Conservation (phyloP, 2,329 filamentous ascomycete genomes). For the Sordariomycetes sp. region DNA sequence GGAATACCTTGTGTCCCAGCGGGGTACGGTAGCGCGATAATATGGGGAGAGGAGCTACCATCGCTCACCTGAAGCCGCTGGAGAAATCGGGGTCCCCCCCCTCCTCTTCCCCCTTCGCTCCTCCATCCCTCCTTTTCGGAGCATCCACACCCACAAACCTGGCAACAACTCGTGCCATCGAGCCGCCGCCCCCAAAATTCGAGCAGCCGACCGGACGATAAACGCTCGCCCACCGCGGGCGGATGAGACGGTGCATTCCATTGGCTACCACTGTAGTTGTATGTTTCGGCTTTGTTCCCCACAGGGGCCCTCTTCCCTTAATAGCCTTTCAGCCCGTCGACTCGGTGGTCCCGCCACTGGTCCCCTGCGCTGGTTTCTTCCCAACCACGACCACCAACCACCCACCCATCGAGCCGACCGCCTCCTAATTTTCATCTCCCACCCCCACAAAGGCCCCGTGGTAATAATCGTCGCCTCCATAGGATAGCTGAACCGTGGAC, state of each 20-base stretch:
- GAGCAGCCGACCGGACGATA: not conserved
- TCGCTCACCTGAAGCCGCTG: not conserved
- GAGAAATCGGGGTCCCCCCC: not conserved
- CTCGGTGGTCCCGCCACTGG: not conserved
- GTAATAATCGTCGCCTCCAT: not conserved
- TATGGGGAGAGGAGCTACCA: not conserved
- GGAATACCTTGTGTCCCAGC: not conserved
- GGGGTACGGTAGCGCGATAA: not conserved
- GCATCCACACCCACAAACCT: not conserved
- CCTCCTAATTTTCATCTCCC: not conserved
- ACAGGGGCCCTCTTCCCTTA: not conserved
- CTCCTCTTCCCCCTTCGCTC: not conserved
- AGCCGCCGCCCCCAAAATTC: not conserved
- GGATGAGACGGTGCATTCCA: not conserved
- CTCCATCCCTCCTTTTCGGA: slow-evolving; percentile 2
- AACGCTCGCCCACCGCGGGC: not conserved
- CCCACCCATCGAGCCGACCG: not conserved
- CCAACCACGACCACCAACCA: not conserved
- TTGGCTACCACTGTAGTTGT: not conserved
- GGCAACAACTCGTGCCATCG: slow-evolving; percentile 1
- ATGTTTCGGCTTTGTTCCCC: not conserved
- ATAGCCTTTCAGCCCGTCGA: not conserved
- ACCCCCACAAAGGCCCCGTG: not conserved
- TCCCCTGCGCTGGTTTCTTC: not conserved
- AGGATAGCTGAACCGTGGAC: not conserved